Base-by-base conservation (phyloP, 2,329 filamentous ascomycete genomes). In the Colletotrichum melonis region DNA sequence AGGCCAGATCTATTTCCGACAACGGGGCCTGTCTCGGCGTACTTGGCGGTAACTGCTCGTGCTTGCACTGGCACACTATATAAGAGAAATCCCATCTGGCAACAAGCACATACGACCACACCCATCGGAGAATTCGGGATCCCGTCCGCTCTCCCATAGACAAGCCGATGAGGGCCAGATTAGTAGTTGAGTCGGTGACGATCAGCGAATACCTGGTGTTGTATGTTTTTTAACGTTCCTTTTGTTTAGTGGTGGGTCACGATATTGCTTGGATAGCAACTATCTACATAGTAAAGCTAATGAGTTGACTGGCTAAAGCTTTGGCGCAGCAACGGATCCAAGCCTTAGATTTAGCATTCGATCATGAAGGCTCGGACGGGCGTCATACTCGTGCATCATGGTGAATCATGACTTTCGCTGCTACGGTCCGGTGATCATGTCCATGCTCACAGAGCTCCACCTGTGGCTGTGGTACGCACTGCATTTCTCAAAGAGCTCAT, bases 301-400 rank as follows among this genome's bases (percentile, higher is more conserved):
- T 30, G 28, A 30, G 0, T 35, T 35, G 11, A 35, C 32, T 35
- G 9, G 78, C 19, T 79, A 79, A 69, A 87, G 88, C 0, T 79
- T 80, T 2, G 76, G 76, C 59, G 64, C 81, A 52, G 78, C 81
- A 72, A 74, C 76, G 0, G 73, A 58, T 3, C 75, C 79, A 0
- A 84, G 80, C 19, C 82, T 78, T 19, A 80, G 82, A 22, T 77
- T 81, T 72, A 81, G 80, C 76, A 87, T 76, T 5, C 81, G 80
- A 57, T 84, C 82, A 68, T 85, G 84, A 0, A 80, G 80, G 75
- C 72, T 79, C 78, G 78, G 84, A n/a, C 80, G 76, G 67, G 77
- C 80, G 71, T 79, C 81, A 77, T 87, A 87, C 0, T 77, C 74
- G 56, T 77, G 77, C 76, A 76, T 74, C 22, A 78, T 22, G 57